These are phyloP conservation scores for Aspergillus baeticus DNA, from an alignment of 495 filamentous ascomycete genomes.

Conservation along the genomic window DNA sequence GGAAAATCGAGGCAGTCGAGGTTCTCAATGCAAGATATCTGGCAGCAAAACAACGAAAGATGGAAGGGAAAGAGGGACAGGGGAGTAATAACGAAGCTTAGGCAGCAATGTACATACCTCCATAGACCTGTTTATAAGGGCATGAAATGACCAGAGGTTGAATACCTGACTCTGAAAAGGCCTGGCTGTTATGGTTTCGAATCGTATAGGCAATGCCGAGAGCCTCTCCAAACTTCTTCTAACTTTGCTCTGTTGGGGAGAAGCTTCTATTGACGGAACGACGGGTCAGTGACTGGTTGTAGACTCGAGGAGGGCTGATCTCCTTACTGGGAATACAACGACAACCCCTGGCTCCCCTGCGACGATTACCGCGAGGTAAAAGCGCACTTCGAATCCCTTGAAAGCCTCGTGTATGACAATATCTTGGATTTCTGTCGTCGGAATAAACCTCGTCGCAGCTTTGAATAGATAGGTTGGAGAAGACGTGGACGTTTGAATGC, in stretches of 20 bases:
- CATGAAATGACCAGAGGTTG: not conserved
- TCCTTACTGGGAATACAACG: conserved; percentile 82
- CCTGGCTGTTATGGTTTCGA: conserved; percentile 40
- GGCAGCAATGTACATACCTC: conserved; percentile 25
- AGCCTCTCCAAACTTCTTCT: conserved; percentile 85
- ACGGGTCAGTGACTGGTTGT: not conserved
- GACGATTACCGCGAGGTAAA: conserved; percentile 87
- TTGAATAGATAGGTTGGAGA: conserved; percentile 61
- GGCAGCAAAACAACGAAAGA: conserved; percentile 60
- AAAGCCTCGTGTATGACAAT: conserved; percentile 96
- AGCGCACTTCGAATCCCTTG: conserved; percentile 84
- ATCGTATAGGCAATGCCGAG: conserved; percentile 74
- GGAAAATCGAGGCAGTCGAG: conserved; percentile 60
- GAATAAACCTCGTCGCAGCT: conserved; percentile 83
- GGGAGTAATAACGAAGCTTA: conserved; percentile 15
- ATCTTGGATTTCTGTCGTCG: conserved; percentile 86
- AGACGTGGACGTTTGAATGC: conserved; percentile 81
- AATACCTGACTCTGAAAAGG: not conserved
- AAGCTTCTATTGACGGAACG: conserved; percentile 49
- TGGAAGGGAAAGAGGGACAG: conserved; percentile 13
- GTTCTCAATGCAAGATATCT: conserved; percentile 78
- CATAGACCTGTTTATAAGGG: conserved; percentile 10
- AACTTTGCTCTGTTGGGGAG: conserved; percentile 67
- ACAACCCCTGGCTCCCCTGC: conserved; percentile 85
- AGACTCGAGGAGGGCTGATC: not conserved